phyloP scores from a whole-genome alignment of 345 rosid genomes.

The Capsella bursapastoris region DNA sequence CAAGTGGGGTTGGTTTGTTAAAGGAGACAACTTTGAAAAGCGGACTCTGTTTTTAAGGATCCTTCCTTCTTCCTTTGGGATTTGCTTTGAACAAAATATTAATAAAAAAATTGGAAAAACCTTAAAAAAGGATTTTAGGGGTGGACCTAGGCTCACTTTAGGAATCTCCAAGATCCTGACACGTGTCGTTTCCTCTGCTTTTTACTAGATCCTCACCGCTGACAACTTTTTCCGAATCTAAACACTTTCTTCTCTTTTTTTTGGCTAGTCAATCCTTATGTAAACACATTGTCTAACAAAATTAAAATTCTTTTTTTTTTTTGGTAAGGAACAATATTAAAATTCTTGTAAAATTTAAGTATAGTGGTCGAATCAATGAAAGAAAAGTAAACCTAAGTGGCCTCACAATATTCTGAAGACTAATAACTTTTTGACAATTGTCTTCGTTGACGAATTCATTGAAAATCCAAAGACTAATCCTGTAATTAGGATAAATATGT shows the following conservation, averaged over 20 bases:
- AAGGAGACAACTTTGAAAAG: constrained; percentile 43
- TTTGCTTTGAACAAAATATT: not conserved
- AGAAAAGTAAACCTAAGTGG: no score
- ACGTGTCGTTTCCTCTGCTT: constrained; percentile 25
- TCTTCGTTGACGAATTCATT: no score
- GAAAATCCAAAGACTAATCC: no score
- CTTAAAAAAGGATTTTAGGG: constrained; percentile 19
- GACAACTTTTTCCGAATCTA: constrained; percentile 20
- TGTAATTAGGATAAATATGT: not conserved
- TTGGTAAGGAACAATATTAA: no score
- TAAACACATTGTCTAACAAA: no score
- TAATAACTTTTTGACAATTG: no score
- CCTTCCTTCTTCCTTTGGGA: not conserved
- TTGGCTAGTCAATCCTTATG: no score
- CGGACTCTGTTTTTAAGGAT: constrained; percentile 30
- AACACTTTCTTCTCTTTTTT: no score
- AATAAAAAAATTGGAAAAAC: not conserved
- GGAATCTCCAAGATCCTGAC: constrained; percentile 33
- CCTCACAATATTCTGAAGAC: no score
- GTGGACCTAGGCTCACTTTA: not conserved
- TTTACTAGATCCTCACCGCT: constrained; percentile 11
- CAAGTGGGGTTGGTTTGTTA: constrained; percentile 33
- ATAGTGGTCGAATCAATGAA: no score
- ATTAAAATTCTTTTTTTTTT: no score
- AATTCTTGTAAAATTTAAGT: no score